Evolutionary conservation across 169 alveolate genomes (phyloP).

Genomic region (Cyclospora cayetanensis): DNA sequence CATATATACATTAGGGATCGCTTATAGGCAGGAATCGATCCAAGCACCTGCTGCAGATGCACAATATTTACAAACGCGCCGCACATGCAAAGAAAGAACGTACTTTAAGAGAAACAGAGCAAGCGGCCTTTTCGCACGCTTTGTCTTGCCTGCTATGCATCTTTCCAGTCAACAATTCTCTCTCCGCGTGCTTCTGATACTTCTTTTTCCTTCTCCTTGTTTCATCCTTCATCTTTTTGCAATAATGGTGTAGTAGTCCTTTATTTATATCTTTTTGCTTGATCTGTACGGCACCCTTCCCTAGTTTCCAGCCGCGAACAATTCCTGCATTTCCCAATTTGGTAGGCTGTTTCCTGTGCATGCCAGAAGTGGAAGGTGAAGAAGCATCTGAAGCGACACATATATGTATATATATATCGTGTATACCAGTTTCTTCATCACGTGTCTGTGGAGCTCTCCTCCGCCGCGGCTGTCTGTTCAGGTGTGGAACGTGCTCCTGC

Average conservation of each 20-base stretch:
- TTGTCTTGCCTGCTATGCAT: not conserved
- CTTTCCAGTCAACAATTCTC: not conserved
- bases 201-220: not conserved
- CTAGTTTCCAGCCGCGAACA: not conserved
- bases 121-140: not conserved
- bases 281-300: not conserved
- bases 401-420: too few species aligned
- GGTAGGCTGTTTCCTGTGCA: not conserved
- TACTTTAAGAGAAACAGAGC: not conserved
- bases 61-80: too few species aligned
- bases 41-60: not conserved
- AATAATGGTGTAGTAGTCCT: not conserved
- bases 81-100: not conserved
- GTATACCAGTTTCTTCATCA: too few species aligned
- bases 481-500: slow-evolving; percentile 75
- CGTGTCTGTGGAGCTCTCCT: too few species aligned
- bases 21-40: not conserved
- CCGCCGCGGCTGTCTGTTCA: slow-evolving; percentile 70
- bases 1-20: not conserved
- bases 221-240: not conserved
- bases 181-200: not conserved
- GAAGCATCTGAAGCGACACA: not conserved
- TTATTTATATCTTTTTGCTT: not conserved
- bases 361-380: not conserved
- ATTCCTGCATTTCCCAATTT: not conserved